Evolutionary conservation across 2,329 filamentous ascomycete species (phyloP), one percentile per base, ranked within the genome.

Genomic region (Septoria petroselini): DNA sequence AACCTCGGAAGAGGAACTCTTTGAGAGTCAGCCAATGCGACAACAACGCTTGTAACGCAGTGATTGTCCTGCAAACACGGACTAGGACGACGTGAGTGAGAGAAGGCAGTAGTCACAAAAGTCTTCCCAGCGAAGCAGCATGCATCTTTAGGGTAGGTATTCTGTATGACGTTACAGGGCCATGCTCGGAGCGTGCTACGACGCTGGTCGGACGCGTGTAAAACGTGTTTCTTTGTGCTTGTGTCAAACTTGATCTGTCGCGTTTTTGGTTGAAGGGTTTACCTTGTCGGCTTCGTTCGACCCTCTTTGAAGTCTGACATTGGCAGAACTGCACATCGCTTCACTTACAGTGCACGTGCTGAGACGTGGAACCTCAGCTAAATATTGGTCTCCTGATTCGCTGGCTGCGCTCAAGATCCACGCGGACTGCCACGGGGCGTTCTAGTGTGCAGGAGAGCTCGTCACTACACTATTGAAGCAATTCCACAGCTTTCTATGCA

Each of bases 161-260:
- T 46, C n/a, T 46, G 42, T 27, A 38, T 18, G 14, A 23, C 38
- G 41, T 25, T 34, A 25, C 30, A 34, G 31, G 21, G 23, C 14
- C 6, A 19, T 12, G 15, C 14, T 17, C 12, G 38, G 38, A 27
- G 42, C 15, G 33, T 31, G 11, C 33, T 12, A 37, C 35, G 23
- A 25, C 42, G 15, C 14, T 19, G 8, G 9, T 19, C 30, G 21
- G 18, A 21, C 34, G 33, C 41, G 23, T 35, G 34, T 15, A 39
- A 42, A 9, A n/a, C 23, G 42, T 46, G 33, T 17, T 17, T 35
- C 42, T 46, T 46, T 46, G 42, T 46, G 18, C 34, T 25, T 43
- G 42, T 27, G 17, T 29, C 42, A 23, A 27, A 39, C 21, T 33
- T 29, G 15, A 17, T 46, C 42, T 25, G 17, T 46, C 14, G 23